Evolutionary conservation across 257 asterid species (phyloP), one percentile per base, ranked within the genome.

Genomic region (Ajuga chamaepitys): DNA sequence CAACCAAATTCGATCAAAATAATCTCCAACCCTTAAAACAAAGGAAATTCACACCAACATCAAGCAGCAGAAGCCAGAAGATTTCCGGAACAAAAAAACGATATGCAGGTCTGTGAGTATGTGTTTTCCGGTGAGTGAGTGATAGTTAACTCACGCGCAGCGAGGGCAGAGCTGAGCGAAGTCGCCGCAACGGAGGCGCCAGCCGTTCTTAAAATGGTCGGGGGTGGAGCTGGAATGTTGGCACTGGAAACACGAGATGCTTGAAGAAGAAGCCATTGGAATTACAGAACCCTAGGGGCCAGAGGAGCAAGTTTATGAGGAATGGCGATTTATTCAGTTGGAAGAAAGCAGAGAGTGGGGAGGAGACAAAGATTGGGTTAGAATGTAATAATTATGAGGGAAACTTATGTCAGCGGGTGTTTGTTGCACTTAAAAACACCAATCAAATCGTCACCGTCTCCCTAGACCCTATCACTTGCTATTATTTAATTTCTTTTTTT

Each of bases 141-240:
- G 63, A 13, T 32, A 7, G 67, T 35, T 61, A 4, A 68, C 80
- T 80, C 38, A 80, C 85, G 80, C 74, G 82, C 85, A 80, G 38
- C 74, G 74, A 34, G 59, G 78, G 66, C 85, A 80, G 76, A 80
- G 85, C 55, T 67, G 82, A 64, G 85, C 82, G 63, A 59, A 60
- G 13, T 71, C 46, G 72, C 85, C 85, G 66, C 80, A 64, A 59
- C 77, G 82, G 70, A 80, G 78, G 68, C 85, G 85, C 85, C 85
- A 77, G 24, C 79, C 83, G 58, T 66, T 81, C 45, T 48, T 73
- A 71, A 75, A 78, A 37, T 42, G 58, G 51, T 63, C 71, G 37
- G 74, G 47, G 40, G 34, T 64, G 71, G 74, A 53, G 81, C 21
- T 14, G 58, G 76, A 55, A 20, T 58, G 45, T 32, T 68, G 73